Base-by-base conservation (phyloP, 2,329 filamentous ascomycete species). In the Fusarium fracticaudum region DNA sequence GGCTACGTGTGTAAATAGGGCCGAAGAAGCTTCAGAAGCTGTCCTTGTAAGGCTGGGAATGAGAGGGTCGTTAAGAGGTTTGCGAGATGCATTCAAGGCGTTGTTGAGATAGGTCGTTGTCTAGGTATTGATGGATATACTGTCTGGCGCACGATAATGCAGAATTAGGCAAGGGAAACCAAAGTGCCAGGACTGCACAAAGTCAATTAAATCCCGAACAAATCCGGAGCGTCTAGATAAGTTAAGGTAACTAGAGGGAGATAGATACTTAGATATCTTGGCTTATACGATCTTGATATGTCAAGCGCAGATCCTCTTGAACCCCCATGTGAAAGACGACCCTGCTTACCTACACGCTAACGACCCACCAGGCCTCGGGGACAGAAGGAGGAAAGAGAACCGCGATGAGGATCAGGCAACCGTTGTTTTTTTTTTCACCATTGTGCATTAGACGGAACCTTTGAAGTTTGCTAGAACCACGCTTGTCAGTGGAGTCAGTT, bases 1-100 rank as follows among this genome's bases (percentile, higher is more conserved):
- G 63, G 44, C 68, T 44, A n/a, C 24, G 38, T 60, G 50, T 44
- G 60, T 41, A 48, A 33, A 57, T 69, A 74, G 67, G 71, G 64
- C 72, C 71, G 68, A 74, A 61, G 24, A 37, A 60, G 31, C n/a
- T 47, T n/a, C 24, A 43, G 48, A 12, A 51, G 33, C n/a, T 50
- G 51, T 37, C 63, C 58, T 31, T 61, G 67, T 68, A 64, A 60
- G 67, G 71, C 67, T 73, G 54, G 20, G 71, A 64, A 50, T 63
- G 55, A 73, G 57, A 73, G 24, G 53, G 15, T 18, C 31, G 20
- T 63, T 29, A 17, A 38, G 38, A 50, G 31, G 38, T 38, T 41
- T 33, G 40, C 15, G 35, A 63, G 24, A 53, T 54, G n/a, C 47
- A 22, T 44, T 33, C 43, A 60, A 60, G 57, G 61, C 60, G 57